Evolutionary conservation across 2,329 filamentous ascomycete genomes (phyloP), one percentile per base, ranked within the genome.

Genomic region (Ophiostoma quercus): DNA sequence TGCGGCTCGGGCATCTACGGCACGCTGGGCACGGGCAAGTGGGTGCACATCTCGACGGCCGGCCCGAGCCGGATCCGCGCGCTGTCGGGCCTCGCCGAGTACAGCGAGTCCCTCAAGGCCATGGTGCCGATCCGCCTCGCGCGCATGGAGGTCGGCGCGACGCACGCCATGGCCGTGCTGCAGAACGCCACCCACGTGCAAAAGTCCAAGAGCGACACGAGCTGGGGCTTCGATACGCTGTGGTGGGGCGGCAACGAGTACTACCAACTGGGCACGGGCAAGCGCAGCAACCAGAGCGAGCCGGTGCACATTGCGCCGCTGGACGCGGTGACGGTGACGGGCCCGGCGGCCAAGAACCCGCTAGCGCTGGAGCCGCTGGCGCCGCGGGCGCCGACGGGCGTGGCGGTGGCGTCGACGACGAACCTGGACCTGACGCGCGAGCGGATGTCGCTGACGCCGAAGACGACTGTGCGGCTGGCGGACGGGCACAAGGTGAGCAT

Each of bases 191-290:
- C 91, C 0, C 84, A 88, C 68, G 84, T 93, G 39, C 39, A 68
- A 16, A 32, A 43, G 39, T 7, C 75, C 19, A 84, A 84, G 1
- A 81, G 86, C 57, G 90, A 93, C 75, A 92, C 89, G 1, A 94
- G 95, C 77, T 97, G 89, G 87, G 95, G 95, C 67, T 88, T 90
- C 4, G 95, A 98, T 77, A 89, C 94, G 39, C 78, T 98, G 1
- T 96, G 92, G 83, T 99, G 94, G 92, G 95, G 95, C 72, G 92
- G 92, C 68, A 99, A 98, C 76, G 94, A 98, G 80, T 87, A 90
- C 77, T 97, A 91, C 79, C 95, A 99, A 80, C 86, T 99, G 34
- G 95, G 95, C 14, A 97, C 91, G 0, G 94, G 95, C 37, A 96
- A 91, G 82, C 83, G 94, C 72, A 95, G 87, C 76, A 98, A 98